Evolutionary conservation across 371 early-diverging fungal genomes (phyloP).

Genomic region (Mortierella sp.): DNA sequence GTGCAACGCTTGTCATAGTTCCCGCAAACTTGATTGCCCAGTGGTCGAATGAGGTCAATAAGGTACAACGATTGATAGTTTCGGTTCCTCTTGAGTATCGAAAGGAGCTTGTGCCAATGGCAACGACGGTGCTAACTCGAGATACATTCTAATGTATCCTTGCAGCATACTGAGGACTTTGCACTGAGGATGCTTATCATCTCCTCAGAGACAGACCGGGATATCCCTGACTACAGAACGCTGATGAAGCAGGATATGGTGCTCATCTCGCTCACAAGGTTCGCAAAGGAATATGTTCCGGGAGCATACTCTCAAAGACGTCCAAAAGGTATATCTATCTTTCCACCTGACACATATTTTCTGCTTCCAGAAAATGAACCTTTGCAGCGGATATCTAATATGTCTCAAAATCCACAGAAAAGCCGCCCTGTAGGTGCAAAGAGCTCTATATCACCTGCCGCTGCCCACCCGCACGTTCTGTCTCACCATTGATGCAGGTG

Average conservation of each 20-base stretch:
- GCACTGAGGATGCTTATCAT: constrained; percentile 62
- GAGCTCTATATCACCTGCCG: constrained; percentile 14
- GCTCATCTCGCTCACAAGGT: constrained; percentile 70
- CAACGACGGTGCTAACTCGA: no score
- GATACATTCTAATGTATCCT: not conserved
- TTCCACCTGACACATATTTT: not conserved
- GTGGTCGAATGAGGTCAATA: constrained; percentile 80
- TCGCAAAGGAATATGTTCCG: constrained; percentile 67
- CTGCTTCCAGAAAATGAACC: not conserved
- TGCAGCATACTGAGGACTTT: constrained; percentile 64
- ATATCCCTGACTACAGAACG: constrained; percentile 60
- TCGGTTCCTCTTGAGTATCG: not conserved
- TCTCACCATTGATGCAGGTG: constrained; percentile 75
- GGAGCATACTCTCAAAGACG: constrained; percentile 58
- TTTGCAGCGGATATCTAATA: not conserved
- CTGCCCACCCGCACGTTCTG: constrained; percentile 10
- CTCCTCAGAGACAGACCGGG: constrained; percentile 51
- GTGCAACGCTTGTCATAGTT: constrained; percentile 77
- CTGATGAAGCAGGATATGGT: constrained; percentile 72
- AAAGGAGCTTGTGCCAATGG: not conserved
- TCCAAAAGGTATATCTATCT: constrained; percentile 11
- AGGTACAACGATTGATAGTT: constrained; percentile 38
- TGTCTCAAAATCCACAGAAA: constrained; percentile 2
- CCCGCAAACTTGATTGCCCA: constrained; percentile 82
- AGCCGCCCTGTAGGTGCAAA: constrained; percentile 14